phyloP scores from a whole-genome alignment of 148 eudicot genomes.

The Arctostaphylos glauca region DNA sequence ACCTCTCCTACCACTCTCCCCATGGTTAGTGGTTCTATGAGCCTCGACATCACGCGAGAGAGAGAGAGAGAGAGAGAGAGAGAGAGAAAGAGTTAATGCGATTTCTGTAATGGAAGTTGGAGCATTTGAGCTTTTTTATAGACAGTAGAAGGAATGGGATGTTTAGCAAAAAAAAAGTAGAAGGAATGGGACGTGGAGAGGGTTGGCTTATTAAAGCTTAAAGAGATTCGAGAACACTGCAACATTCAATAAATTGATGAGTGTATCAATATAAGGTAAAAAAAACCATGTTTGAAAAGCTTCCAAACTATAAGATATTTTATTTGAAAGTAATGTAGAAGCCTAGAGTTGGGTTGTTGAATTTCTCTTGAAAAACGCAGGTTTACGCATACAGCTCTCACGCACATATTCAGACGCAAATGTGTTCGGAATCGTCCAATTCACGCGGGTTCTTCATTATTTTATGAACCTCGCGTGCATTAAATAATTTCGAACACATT shows the following conservation, averaged over 20 bases:
- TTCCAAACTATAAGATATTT: not conserved
- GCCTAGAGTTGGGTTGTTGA: not conserved
- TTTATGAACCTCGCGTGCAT: no score
- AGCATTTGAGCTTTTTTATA: slow-evolving; percentile 13
- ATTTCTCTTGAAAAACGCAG: not conserved
- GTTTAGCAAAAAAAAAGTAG: no score
- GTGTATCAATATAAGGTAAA: not conserved
- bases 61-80: not conserved
- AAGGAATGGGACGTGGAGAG: not conserved
- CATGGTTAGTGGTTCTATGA: slow-evolving; percentile 54
- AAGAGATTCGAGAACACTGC: not conserved
- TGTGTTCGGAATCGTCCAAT: no score
- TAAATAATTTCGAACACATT: no score
- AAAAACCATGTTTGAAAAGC: not conserved
- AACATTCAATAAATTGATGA: not conserved
- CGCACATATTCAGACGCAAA: no score
- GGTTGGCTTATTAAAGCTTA: not conserved
- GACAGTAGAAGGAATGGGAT: not conserved
- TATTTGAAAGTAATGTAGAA: not conserved
- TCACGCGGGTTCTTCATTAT: no score
- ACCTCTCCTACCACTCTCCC: slow-evolving; percentile 92
- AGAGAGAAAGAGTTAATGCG: not conserved
- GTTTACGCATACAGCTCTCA: no score
- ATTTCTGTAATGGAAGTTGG: no score
- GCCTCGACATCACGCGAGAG: slow-evolving; percentile 49